Evolutionary conservation across 305 asterid species (phyloP).

Genomic region (Solanum hybrid): DNA sequence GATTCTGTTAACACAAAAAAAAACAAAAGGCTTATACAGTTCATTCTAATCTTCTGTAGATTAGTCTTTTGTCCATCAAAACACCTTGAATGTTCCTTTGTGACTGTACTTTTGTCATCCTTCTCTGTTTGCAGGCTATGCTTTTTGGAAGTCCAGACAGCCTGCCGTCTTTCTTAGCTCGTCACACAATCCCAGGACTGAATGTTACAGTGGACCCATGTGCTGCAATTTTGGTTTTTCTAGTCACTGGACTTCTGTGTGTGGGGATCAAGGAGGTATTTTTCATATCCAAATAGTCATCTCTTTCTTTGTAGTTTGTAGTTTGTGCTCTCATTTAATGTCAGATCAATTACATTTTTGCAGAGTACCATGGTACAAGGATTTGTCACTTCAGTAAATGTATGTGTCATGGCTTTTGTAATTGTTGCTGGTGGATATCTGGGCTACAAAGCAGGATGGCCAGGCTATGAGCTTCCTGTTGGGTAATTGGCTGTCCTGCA

Average conservation of each 20-base stretch:
- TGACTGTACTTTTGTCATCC: background rate
- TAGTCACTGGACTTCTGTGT: slow-evolving; percentile 76
- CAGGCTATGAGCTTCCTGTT: slow-evolving; percentile 36
- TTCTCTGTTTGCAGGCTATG: slow-evolving; percentile 46
- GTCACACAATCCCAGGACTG: slow-evolving; percentile 73
- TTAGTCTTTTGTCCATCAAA: background rate
- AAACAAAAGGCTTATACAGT: background rate
- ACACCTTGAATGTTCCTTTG: background rate
- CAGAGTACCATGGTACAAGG: slow-evolving; percentile 92
- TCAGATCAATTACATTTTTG: slow-evolving; percentile 14
- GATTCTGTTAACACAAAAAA: background rate
- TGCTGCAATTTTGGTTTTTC: slow-evolving; percentile 65
- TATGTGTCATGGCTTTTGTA: slow-evolving; percentile 85
- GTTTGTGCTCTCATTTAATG: slow-evolving; percentile 11
- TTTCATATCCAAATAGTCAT: slow-evolving; percentile 1
- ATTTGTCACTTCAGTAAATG: slow-evolving; percentile 63
- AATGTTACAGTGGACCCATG: slow-evolving; percentile 72
- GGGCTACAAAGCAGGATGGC: slow-evolving; percentile 93
- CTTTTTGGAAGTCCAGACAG: slow-evolving; percentile 79
- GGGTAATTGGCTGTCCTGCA: slow-evolving; percentile 11
- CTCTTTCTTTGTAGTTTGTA: slow-evolving; percentile 3
- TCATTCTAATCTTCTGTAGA: background rate
- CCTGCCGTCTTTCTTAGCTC: slow-evolving; percentile 70
- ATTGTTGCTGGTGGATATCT: slow-evolving; percentile 87
- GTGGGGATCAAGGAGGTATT: slow-evolving; percentile 92